phyloP scores from a whole-genome alignment of 129 eudicot genomes.

The Calendula officinalis region DNA sequence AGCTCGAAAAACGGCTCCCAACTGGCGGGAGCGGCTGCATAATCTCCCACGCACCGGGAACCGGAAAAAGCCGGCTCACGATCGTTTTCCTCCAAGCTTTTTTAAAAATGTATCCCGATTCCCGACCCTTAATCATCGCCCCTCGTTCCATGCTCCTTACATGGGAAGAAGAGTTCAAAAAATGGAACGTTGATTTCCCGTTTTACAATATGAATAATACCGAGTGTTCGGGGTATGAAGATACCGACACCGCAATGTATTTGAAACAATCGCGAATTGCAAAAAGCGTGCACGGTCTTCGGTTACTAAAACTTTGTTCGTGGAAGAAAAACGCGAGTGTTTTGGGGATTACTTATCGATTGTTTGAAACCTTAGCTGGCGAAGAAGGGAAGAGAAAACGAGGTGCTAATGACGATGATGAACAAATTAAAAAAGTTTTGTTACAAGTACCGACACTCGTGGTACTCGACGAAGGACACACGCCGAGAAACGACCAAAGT shows the following conservation, averaged over 20 bases:
- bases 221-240: conserved; percentile 36
- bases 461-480: conserved; percentile 95
- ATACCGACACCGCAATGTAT: conserved; percentile 11
- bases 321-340: conserved; percentile 59
- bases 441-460: conserved; percentile 53
- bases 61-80: conserved; percentile 73
- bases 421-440: conserved; percentile 34
- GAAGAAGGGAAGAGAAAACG: conserved; percentile 31
- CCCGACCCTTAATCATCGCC: conserved; percentile 54
- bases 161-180: conserved; percentile 54
- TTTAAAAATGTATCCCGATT: conserved; percentile 47
- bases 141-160: conserved; percentile 56
- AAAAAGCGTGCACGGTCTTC: conserved; percentile 1
- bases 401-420: conserved; percentile 1
- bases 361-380: conserved; percentile 54
- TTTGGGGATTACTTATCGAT: conserved; percentile 60
- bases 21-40: conserved; percentile 68
- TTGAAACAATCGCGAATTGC: conserved; percentile 38
- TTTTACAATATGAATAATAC: conserved; percentile 32
- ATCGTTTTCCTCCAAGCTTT: conserved; percentile 48
- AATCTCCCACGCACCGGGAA: conserved; percentile 88
- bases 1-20: conserved; percentile 29
- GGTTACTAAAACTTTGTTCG: conserved; percentile 43
- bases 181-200: conserved; percentile 47
- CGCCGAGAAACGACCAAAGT: conserved; percentile 57